Conservation (phyloP, 805 yeast genomes). For the Hagleromyces aurorensis region DNA sequence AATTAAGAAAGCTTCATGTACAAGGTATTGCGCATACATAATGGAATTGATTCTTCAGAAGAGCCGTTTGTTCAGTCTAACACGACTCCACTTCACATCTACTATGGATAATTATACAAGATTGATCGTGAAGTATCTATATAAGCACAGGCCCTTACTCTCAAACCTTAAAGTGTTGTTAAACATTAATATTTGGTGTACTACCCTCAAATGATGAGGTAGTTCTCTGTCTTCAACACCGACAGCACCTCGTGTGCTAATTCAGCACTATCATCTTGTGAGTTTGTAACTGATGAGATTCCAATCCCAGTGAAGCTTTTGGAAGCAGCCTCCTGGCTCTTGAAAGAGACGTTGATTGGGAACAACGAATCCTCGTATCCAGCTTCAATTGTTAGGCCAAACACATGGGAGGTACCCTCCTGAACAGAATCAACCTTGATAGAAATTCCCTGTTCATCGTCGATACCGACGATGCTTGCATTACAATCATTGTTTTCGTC, state of each 20-base stretch:
- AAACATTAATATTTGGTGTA: background rate
- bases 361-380: constrained; percentile 75
- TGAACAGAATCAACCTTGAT: constrained; percentile 53
- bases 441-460: constrained; percentile 57
- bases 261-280: constrained; percentile 43
- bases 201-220: constrained; percentile 38
- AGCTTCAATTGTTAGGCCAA: constrained; percentile 71
- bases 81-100: no score
- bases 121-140: no score
- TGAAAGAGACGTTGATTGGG: constrained; percentile 75
- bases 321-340: constrained; percentile 37
- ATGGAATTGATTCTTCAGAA: no score
- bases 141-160: no score
- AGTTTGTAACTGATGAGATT: constrained; percentile 48
- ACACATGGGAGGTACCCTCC: constrained; percentile 54
- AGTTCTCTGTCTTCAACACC: constrained; percentile 50
- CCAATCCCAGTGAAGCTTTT: constrained; percentile 51
- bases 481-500: constrained; percentile 42
- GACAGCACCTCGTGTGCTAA: constrained; percentile 65
- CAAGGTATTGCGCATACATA: no score
- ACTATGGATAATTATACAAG: no score
- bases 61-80: no score
- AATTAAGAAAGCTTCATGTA: no score
- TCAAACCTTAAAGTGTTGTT: no score
- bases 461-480: constrained; percentile 47